Conservation (phyloP, 2,329 filamentous ascomycete genomes). For the Chaetothyriales sp. region DNA sequence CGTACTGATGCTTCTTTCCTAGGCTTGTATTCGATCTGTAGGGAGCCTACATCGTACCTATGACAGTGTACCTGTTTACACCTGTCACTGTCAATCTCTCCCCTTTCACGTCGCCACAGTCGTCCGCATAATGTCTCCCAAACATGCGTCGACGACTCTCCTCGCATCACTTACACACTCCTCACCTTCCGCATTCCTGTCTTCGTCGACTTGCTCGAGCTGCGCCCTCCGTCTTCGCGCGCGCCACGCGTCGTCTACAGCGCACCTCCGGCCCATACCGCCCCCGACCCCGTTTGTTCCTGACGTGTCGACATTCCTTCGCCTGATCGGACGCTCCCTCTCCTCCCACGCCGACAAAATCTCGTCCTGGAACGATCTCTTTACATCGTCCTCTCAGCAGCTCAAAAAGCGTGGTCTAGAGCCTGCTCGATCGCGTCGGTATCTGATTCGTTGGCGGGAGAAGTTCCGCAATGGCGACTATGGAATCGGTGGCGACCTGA, state of each 20-base stretch:
- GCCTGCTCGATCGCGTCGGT: constrained; percentile 65
- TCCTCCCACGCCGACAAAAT: constrained; percentile 75
- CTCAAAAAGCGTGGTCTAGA: constrained; percentile 76
- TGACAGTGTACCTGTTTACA: neutral
- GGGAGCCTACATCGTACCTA: neutral
- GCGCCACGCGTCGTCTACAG: neutral
- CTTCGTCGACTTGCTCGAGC: neutral
- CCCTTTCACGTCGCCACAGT: neutral
- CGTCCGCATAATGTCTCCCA: neutral
- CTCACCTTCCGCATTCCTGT: neutral
- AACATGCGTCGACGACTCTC: constrained; percentile 1
- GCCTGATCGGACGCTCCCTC: constrained; percentile 76
- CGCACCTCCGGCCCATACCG: constrained; percentile 34
- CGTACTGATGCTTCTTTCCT: neutral
- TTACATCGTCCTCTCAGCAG: constrained; percentile 63
- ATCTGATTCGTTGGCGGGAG: constrained; percentile 77
- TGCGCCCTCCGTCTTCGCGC: neutral
- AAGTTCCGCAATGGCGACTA: constrained; percentile 65
- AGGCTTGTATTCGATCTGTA: neutral
- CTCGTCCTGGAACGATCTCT: constrained; percentile 78
- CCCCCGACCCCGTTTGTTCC: constrained; percentile 49
- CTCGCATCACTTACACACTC: constrained; percentile 5
- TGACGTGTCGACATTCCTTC: constrained; percentile 61
- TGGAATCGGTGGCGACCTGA: constrained; percentile 71
- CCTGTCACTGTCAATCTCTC: neutral